Base-by-base conservation (phyloP, 1,284 basidiomycete genomes). In the Heterobasidion irregulare region DNA sequence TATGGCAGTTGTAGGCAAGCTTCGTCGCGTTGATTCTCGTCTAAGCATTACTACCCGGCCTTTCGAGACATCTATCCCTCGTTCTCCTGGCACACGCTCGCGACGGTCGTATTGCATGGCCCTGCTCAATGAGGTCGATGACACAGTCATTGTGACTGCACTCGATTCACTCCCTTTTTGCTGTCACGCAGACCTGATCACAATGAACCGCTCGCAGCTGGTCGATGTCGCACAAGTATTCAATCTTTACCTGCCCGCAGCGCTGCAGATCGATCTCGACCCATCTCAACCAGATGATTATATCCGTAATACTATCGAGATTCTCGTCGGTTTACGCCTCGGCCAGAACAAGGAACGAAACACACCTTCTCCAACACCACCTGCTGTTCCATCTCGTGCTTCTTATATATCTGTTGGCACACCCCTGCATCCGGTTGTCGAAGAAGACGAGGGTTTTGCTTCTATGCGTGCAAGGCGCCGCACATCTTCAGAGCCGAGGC, bases 111-210 rank as follows among this genome's bases (percentile, higher is more conserved):
- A 61, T 54, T 60, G 62, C 53, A 64, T 79, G 45, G 73, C 78
- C 8, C 64, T 83, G 5, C 80, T 82, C 64, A 79, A 41, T 8
- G 38, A 41, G 12, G n/a, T 41, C 38, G 71, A 75, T 10, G 79
- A 80, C 58, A 77, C 75, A 8, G 68, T 83, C n/a, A 70, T 83
- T 50, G 78, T 84, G 61, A 83, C 78, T 0, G 69, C 80, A 10
- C 69, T 84, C 6, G 66, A 71, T 53, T 65, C 66, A 32, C 63
- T 75, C 2, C 81, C 80, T 0, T 83, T 83, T 67, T 82, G 80
- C 67, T 83, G 80, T 65, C 80, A 83, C 63, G 79, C 80, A 55
- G 82, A 83, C 59, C 75, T 83, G 45, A 58, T 82, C 57, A 73
- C 74, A 1, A 83, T 83, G 81, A 59, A 73, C 9, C 76, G 75